phyloP scores from a whole-genome alignment of 257 asterid genomes.

The Vinca minor region DNA sequence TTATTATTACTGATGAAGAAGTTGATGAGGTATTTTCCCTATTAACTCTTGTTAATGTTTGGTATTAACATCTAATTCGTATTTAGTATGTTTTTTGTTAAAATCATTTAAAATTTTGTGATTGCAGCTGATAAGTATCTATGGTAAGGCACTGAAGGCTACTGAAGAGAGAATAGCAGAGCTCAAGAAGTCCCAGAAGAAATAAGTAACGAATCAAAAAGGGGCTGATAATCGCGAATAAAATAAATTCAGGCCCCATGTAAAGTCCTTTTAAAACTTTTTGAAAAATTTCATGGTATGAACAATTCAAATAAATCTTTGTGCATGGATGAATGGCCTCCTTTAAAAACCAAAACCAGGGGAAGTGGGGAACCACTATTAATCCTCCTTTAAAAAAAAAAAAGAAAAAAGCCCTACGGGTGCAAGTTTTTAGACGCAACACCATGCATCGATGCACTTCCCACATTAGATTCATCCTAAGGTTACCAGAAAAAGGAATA shows the following conservation, averaged over 20 bases:
- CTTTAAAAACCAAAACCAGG: too few species aligned
- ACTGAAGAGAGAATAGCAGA: slow-evolving; percentile 75
- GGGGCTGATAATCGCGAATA: slow-evolving; percentile 4
- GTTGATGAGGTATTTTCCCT: slow-evolving; percentile 41
- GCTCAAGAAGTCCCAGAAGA: slow-evolving; percentile 52
- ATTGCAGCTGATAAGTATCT: slow-evolving; percentile 48
- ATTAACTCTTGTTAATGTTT: neutral
- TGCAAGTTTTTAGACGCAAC: neutral
- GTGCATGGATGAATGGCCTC: neutral
- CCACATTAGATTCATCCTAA: slow-evolving; percentile 9
- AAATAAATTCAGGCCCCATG: neutral
- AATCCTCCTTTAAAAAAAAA: too few species aligned
- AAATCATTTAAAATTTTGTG: neutral
- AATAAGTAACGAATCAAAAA: slow-evolving; percentile 11
- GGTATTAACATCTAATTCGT: neutral
- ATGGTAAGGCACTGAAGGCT: slow-evolving; percentile 69
- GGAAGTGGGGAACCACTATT: too few species aligned
- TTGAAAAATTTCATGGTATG: neutral
- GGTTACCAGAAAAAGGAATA: neutral
- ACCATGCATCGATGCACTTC: neutral
- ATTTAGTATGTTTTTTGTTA: neutral
- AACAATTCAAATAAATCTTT: neutral
- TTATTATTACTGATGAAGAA: slow-evolving; percentile 59
- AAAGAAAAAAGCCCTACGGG: too few species aligned
- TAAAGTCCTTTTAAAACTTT: neutral